These are phyloP conservation scores for Colletotrichum tabaci DNA, from an alignment of 2,329 filamentous ascomycete species.

Conservation along the genomic window DNA sequence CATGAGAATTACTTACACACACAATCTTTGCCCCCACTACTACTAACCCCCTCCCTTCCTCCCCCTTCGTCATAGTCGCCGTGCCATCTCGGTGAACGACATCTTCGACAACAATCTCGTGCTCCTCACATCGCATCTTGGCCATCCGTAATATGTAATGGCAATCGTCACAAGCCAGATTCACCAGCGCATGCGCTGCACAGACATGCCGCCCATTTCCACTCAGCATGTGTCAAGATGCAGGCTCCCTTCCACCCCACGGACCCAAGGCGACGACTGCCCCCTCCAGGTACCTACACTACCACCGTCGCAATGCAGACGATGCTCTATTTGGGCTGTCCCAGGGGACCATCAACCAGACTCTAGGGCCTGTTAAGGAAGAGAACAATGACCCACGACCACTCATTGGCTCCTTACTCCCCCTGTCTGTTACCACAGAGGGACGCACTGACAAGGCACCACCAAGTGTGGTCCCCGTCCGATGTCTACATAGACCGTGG, in stretches of 20 bases:
- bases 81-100: slow-evolving; percentile 5
- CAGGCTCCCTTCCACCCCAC: slow-evolving; percentile 10
- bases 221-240: background rate
- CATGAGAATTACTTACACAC: background rate
- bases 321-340: background rate
- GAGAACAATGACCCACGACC: background rate
- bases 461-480: slow-evolving; percentile 13
- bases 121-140: background rate
- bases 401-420: slow-evolving; percentile 4
- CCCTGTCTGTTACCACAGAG: too few species aligned
- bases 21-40: background rate
- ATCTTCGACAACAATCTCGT: background rate
- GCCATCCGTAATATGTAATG: background rate
- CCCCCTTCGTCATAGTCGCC: background rate
- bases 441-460: background rate
- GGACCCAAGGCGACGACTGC: too few species aligned
- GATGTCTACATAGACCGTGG: background rate
- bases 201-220: background rate
- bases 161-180: background rate
- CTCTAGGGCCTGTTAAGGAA: background rate
- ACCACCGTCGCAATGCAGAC: slow-evolving; percentile 13
- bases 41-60: background rate
- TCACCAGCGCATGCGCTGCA: background rate
- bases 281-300: background rate
- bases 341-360: background rate